phyloP scores from a whole-genome alignment of 768 basidiomycete genomes.

The Amanita inopinata region DNA sequence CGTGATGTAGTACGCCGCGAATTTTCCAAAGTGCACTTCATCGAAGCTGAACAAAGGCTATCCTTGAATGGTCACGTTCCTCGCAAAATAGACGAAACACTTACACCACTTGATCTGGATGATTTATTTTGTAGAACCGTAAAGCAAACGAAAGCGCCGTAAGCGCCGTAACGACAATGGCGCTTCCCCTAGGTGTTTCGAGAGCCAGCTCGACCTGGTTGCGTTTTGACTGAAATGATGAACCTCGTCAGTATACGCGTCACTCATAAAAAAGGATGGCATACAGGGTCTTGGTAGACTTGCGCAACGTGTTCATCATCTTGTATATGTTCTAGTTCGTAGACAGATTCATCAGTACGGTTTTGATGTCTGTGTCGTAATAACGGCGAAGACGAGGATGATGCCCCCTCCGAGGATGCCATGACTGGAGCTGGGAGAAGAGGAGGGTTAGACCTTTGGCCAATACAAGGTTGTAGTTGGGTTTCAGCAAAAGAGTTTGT shows the following conservation, averaged over 20 bases:
- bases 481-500: background rate
- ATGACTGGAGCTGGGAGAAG: constrained; percentile 2
- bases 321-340: constrained; percentile 1
- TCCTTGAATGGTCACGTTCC: constrained; percentile 5
- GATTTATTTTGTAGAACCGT: constrained; percentile 90
- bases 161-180: constrained; percentile 48
- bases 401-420: background rate
- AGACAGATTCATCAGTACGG: background rate
- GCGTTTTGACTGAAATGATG: constrained; percentile 35
- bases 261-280: constrained; percentile 4
- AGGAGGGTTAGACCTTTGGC: constrained; percentile 13
- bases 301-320: constrained; percentile 8
- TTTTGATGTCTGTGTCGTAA: background rate
- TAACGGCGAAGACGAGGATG: background rate
- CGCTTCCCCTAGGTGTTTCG: constrained; percentile 55
- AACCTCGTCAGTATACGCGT: constrained; percentile 6
- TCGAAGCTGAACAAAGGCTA: constrained; percentile 60
- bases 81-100: constrained; percentile 20
- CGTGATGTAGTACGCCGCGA: constrained; percentile 87
- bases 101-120: constrained; percentile 92
- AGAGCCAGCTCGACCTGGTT: constrained; percentile 52
- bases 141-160: constrained; percentile 74
- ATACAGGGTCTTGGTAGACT: constrained; percentile 9
- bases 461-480: background rate
- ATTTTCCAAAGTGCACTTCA: constrained; percentile 98